Base-by-base conservation (phyloP, 768 basidiomycete genomes). In the Strobilomyces echinocephalus region DNA sequence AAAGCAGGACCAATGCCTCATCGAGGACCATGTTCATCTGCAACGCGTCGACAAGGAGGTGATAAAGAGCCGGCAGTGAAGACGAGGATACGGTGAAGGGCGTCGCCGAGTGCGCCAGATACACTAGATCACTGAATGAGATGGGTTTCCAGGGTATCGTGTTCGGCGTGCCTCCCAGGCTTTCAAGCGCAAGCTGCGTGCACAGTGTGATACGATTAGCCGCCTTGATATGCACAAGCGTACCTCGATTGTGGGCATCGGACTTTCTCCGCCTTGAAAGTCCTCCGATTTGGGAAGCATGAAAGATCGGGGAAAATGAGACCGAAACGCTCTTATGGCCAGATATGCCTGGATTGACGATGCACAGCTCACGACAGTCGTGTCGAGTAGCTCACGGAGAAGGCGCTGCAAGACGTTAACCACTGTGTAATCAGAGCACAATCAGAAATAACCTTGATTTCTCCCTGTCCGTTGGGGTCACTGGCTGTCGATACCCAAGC, bases 1-100 rank as follows among this genome's bases (percentile, higher is more conserved):
- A 66, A 8, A 88, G 74, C 45, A 86, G 59, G 14, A 81, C 75
- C n/a, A 89, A 68, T 1, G 79, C 69, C 60, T 85, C 83, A 58
- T 87, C 85, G 18, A 87, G 63, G 4, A 77, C 72, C 28, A 70
- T 59, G 57, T 81, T 82, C 7, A 76, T 66, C 60, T 83, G 80
- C 20, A 90, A 64, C 2, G 79, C 79, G 14, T 73, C 63, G 24
- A 84, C 55, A 16, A 85, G 56, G 5, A 76, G 56, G 0, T 74
- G 76, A n/a, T 74, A 61, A 28, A 81, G 50, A 28, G 70, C 52
- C 3, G 62, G 49, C n/a, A 60, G 39, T 1, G 49, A 41, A 45
- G 55, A 55, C 6, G 55, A 35, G 14, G 61, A 34, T 28, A 68
- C 31, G 5, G 52, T 45, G 7, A 56, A 47, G 4, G 64, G 55